Evolutionary conservation across 352 stramenopile genomes (phyloP).

Genomic region (Globisporangium alternatum): DNA sequence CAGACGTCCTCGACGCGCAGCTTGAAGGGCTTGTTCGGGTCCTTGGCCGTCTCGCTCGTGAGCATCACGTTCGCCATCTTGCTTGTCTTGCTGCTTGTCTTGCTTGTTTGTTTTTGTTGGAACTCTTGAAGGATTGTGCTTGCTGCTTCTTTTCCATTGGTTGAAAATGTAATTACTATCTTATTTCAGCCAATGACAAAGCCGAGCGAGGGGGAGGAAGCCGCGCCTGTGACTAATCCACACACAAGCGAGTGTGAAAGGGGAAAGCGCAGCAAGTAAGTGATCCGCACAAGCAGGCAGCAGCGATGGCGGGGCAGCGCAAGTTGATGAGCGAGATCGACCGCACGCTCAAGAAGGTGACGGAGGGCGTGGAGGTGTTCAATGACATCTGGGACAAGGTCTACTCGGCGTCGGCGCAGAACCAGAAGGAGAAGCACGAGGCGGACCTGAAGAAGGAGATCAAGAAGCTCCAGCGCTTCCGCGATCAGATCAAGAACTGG

Average conservation of each 20-base stretch:
- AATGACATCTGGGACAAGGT: conserved; percentile 99
- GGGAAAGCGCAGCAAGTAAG: conserved; percentile 4
- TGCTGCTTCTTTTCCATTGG: background rate
- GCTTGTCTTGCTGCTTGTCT: background rate
- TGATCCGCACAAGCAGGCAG: conserved; percentile 1
- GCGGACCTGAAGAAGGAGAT: conserved; percentile 99
- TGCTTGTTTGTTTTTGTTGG: conserved; percentile 8
- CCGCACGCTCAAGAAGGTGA: conserved; percentile 99
- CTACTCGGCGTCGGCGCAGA: conserved; percentile 95
- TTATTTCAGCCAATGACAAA: conserved; percentile 3
- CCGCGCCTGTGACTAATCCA: conserved; percentile 1
- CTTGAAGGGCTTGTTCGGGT: conserved; percentile 87
- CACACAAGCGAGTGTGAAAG: background rate
- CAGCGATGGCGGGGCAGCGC: conserved; percentile 72
- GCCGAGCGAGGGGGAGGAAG: conserved; percentile 3
- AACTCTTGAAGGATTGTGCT: background rate
- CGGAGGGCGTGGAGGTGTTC: conserved; percentile 98
- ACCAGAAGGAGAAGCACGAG: conserved; percentile 99
- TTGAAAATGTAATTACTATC: background rate
- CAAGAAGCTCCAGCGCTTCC: conserved; percentile 98
- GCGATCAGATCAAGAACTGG: conserved; percentile 99
- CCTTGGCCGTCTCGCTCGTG: conserved; percentile 84
- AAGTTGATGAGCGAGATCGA: conserved; percentile 96
- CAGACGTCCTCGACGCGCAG: conserved; percentile 84
- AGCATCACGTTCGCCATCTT: conserved; percentile 88